These are phyloP conservation scores for Combretum micranthum DNA, from an alignment of 345 rosid genomes.

Conservation along the genomic window DNA sequence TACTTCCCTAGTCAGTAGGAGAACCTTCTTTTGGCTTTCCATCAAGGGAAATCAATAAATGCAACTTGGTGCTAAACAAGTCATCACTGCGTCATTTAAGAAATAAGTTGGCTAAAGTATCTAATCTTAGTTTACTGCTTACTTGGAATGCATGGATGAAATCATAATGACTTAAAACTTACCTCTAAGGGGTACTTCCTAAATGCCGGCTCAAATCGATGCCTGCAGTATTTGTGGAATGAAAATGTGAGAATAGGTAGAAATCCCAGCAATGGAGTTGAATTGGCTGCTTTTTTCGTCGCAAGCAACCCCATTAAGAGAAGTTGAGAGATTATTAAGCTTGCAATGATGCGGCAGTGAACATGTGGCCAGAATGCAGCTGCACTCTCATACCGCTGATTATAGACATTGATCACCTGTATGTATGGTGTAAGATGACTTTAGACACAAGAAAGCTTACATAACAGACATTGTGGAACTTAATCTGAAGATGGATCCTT, in stretches of 20 bases:
- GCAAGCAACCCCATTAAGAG: slow-evolving; percentile 78
- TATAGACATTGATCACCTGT: slow-evolving; percentile 89
- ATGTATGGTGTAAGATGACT: too few relatives aligned
- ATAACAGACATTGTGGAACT: background rate
- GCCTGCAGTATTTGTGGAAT: slow-evolving; percentile 91
- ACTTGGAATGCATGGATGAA: background rate
- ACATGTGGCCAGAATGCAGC: slow-evolving; percentile 99
- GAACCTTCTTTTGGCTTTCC: too few relatives aligned
- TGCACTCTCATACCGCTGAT: slow-evolving; percentile 86
- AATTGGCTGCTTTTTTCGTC: slow-evolving; percentile 83
- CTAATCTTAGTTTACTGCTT: background rate
- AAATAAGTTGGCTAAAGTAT: background rate
- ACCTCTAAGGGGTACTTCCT: slow-evolving; percentile 88
- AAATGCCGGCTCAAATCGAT: slow-evolving; percentile 91
- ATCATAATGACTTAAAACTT: slow-evolving; percentile 9
- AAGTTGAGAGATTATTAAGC: slow-evolving; percentile 87
- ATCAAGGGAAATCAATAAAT: too few relatives aligned
- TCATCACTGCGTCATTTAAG: too few relatives aligned
- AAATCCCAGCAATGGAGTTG: slow-evolving; percentile 74
- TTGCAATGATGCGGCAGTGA: slow-evolving; percentile 72
- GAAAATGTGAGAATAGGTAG: slow-evolving; percentile 71
- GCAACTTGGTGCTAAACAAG: too few relatives aligned
- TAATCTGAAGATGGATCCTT: background rate
- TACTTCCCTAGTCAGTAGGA: too few relatives aligned
- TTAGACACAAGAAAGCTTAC: background rate